A percentile compares a stretch with the other conserved stretches of the same genome.
phyloP scores from a whole-genome alignment of 768 basidiomycete species.

The Russula earlei region DNA sequence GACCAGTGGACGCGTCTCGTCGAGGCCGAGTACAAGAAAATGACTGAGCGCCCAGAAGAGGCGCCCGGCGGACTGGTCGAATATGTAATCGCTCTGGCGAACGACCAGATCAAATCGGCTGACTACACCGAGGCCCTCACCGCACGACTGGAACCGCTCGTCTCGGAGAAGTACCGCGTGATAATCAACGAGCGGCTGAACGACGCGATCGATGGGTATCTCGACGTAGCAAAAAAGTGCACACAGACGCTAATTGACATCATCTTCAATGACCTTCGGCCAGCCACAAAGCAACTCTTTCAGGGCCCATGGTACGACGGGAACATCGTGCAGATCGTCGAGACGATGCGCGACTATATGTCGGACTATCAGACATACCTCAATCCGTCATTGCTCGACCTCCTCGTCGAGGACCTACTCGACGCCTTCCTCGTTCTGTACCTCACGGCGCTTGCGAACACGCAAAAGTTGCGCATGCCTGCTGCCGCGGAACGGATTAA shows the following conservation, averaged over 20 bases:
- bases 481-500: constrained; percentile 75
- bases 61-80: constrained; percentile 83
- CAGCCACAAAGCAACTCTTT: constrained; percentile 79
- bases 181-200: constrained; percentile 82
- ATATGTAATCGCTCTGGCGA: constrained; percentile 92
- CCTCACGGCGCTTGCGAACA: constrained; percentile 76
- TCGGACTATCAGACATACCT: constrained; percentile 88
- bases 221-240: constrained; percentile 97
- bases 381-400: constrained; percentile 82
- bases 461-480: constrained; percentile 81
- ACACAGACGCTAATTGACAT: constrained; percentile 89
- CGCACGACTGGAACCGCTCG: constrained; percentile 79
- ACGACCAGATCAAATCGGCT: constrained; percentile 95
- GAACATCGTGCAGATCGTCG: constrained; percentile 77
- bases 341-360: constrained; percentile 96
- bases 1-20: constrained; percentile 79
- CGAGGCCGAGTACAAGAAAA: constrained; percentile 80
- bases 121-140: constrained; percentile 86
- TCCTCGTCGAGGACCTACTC: constrained; percentile 86
- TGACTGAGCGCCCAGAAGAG: constrained; percentile 82
- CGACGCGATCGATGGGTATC: constrained; percentile 95
- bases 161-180: constrained; percentile 83
- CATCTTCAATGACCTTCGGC: constrained; percentile 89
- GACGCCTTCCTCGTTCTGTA: constrained; percentile 87
- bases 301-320: constrained; percentile 85